Evolutionary conservation across 805 yeast species (phyloP).

Genomic region (Candida silvatica): DNA sequence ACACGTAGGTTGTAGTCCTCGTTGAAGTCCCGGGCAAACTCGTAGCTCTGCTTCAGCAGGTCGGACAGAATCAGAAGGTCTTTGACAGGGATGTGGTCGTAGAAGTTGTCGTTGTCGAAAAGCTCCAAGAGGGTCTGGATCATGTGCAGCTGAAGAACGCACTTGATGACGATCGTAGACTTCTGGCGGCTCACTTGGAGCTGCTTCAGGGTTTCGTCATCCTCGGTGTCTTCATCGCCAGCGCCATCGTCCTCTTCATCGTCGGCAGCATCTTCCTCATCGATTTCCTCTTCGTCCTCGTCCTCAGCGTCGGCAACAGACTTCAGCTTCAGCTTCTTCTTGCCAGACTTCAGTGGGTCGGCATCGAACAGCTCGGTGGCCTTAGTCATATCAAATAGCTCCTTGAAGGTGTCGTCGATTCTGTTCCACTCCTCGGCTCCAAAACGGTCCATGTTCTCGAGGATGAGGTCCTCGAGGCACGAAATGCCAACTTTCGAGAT

Average conservation of each 20-base stretch:
- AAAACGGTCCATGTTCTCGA: constrained; percentile 67
- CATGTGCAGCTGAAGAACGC: constrained; percentile 83
- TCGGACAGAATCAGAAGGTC: constrained; percentile 52
- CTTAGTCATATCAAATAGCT: constrained; percentile 72
- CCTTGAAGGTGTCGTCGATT: constrained; percentile 55
- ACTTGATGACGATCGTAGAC: constrained; percentile 79
- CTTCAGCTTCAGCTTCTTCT: constrained; percentile 8
- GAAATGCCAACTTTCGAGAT: constrained; percentile 92
- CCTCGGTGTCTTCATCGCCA: constrained; percentile 10
- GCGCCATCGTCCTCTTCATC: constrained; percentile 6
- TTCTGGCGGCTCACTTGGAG: constrained; percentile 27
- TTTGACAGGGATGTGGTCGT: constrained; percentile 57
- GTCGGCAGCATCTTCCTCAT: constrained; percentile 5
- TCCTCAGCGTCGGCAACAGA: constrained; percentile 25
- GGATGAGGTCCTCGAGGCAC: constrained; percentile 71
- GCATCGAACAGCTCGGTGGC: constrained; percentile 74
- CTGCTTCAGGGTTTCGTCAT: constrained; percentile 10
- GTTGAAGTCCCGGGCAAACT: constrained; percentile 81
- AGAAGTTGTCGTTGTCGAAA: constrained; percentile 62
- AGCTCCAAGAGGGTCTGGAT: constrained; percentile 81
- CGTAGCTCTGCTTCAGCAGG: constrained; percentile 59
- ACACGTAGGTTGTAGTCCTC: constrained; percentile 81
- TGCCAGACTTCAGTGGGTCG: constrained; percentile 33
- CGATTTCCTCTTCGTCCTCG: constrained; percentile 18
- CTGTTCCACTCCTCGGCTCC: constrained; percentile 63